A percentile compares a stretch with the other conserved stretches of the same genome.
Conservation (phyloP, 495 filamentous ascomycete species). For the Astrothelium subdiscretum region DNA sequence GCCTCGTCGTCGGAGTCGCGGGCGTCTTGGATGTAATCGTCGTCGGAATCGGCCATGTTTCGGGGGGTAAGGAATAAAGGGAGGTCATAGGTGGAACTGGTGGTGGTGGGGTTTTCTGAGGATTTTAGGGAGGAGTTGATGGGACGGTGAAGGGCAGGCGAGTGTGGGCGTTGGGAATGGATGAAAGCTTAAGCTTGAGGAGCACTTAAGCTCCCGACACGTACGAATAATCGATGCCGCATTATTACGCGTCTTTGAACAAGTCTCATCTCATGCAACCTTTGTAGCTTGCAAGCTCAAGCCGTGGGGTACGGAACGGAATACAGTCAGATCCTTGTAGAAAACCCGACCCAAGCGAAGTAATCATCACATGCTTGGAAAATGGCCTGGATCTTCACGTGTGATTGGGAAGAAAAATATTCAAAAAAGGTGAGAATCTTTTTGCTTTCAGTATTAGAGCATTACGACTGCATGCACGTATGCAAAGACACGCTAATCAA, state of each 20-base stretch:
- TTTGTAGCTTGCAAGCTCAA: too few relatives aligned
- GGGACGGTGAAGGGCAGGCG: too few relatives aligned
- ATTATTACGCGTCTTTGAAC: too few relatives aligned
- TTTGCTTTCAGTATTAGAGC: background rate
- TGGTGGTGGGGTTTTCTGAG: background rate
- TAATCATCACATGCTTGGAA: background rate
- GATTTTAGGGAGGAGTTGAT: too few relatives aligned
- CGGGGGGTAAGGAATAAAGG: background rate
- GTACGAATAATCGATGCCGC: too few relatives aligned
- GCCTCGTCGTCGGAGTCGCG: slow-evolving; percentile 74
- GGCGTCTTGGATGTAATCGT: slow-evolving; percentile 65
- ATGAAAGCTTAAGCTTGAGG: too few relatives aligned
- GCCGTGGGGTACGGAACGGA: too few relatives aligned
- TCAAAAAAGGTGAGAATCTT: background rate
- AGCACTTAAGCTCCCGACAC: too few relatives aligned
- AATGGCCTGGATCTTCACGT: background rate
- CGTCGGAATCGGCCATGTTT: slow-evolving; percentile 64
- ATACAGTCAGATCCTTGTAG: background rate
- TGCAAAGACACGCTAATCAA: background rate
- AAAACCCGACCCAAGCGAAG: background rate
- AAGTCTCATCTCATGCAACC: too few relatives aligned
- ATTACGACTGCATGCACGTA: background rate
- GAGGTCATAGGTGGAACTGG: background rate
- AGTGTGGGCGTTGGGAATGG: too few relatives aligned
- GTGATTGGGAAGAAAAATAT: background rate